Conservation (phyloP, 176 grass and related monocot genomes). For the Leersia perrieri region DNA sequence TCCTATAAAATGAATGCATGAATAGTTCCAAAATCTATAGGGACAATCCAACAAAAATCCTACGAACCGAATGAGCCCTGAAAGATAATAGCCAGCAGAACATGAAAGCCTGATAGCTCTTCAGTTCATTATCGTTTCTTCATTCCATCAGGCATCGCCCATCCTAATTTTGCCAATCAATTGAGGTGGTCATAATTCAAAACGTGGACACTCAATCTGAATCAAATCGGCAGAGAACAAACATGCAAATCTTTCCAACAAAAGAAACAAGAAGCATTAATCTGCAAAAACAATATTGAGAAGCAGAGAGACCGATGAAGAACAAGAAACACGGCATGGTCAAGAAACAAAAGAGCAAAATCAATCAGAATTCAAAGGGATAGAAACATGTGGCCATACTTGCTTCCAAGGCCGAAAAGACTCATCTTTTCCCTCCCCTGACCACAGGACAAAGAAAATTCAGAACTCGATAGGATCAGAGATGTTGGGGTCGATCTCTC, state of each 20-base stretch:
- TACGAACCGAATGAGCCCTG: too few relatives aligned
- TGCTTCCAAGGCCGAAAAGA: conserved; percentile 86
- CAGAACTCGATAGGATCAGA: neutral
- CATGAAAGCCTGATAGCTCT: neutral
- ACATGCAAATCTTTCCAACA: neutral
- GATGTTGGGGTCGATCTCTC: conserved; percentile 10
- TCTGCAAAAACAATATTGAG: neutral
- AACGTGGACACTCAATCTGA: neutral
- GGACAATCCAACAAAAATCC: too few relatives aligned
- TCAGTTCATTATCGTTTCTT: neutral
- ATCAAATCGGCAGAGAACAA: neutral
- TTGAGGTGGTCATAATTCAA: neutral
- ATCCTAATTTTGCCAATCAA: too few relatives aligned
- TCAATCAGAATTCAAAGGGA: neutral
- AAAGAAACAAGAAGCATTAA: neutral
- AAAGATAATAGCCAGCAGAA: neutral
- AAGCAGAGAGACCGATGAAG: neutral
- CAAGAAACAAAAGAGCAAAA: neutral
- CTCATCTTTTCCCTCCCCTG: conserved; percentile 49
- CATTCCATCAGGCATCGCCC: too few relatives aligned
- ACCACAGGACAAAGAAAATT: conserved; percentile 9
- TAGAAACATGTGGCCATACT: conserved; percentile 33
- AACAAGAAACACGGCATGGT: neutral
- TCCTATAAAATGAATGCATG: too few relatives aligned
- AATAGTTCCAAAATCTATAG: too few relatives aligned